phyloP scores from a whole-genome alignment of 306 rosid species.

The Herpetospermum pedunculosum region DNA sequence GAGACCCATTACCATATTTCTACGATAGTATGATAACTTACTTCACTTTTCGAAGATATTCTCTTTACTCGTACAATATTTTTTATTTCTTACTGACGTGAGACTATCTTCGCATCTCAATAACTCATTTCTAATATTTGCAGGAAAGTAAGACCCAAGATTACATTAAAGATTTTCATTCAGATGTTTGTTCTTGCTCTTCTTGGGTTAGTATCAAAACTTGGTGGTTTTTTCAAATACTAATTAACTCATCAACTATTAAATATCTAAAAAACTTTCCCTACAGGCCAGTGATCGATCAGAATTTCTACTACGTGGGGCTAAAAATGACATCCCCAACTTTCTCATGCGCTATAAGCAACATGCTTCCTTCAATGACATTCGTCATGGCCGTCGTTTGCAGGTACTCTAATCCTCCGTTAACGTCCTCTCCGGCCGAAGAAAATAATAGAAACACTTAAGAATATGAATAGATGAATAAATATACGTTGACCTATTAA shows the following conservation, averaged over 20 bases:
- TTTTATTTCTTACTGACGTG: neutral
- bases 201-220: slow-evolving; percentile 56
- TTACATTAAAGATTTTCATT: slow-evolving; percentile 52
- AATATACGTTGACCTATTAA: neutral
- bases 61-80: too few relatives aligned
- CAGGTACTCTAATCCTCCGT: slow-evolving; percentile 33
- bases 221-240: neutral
- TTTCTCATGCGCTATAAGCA: slow-evolving; percentile 79
- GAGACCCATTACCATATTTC: neutral
- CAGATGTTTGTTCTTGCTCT: slow-evolving; percentile 71
- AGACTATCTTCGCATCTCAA: too few relatives aligned
- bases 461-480: neutral
- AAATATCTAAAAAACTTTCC: neutral
- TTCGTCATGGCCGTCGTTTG: slow-evolving; percentile 74
- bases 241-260: neutral
- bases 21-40: neutral
- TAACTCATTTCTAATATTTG: neutral
- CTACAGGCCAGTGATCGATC: slow-evolving; percentile 84
- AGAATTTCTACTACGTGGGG: slow-evolving; percentile 76
- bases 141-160: slow-evolving; percentile 82
- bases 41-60: too few relatives aligned
- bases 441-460: neutral
- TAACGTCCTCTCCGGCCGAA: neutral
- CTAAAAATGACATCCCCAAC: slow-evolving; percentile 81
- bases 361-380: slow-evolving; percentile 88